A percentile compares a stretch with the other conserved stretches of the same genome.
Conservation (phyloP, 148 eudicot species). For the Camellia granthamiana region DNA sequence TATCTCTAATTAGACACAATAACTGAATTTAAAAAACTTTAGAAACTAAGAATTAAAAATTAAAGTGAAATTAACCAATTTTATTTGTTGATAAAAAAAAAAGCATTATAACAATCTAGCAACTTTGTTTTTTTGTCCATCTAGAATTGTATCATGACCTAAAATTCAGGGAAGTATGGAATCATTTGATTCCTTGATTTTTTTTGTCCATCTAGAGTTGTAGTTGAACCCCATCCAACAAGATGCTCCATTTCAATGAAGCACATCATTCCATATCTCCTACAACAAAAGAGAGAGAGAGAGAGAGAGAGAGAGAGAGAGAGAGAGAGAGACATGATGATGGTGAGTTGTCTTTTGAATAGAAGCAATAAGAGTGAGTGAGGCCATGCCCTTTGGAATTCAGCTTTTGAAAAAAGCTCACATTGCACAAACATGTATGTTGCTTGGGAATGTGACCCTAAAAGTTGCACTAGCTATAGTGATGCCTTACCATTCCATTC, state of each 20-base stretch:
- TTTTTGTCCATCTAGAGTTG: not conserved
- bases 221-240: constrained; percentile 8
- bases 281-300: too few species aligned
- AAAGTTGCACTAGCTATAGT: not conserved
- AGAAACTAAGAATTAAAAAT: too few species aligned
- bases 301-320: constrained; percentile 9
- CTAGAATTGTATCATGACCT: not conserved
- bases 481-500: not conserved
- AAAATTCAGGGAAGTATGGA: not conserved
- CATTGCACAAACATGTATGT: constrained; percentile 13
- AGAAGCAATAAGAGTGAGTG: not conserved
- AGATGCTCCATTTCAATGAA: constrained; percentile 2
- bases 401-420: not conserved
- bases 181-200: constrained; percentile 9
- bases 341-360: not conserved
- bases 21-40: too few species aligned
- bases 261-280: constrained; percentile 11
- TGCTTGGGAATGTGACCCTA: not conserved
- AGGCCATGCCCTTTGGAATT: not conserved
- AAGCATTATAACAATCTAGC: too few species aligned
- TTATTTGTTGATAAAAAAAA: too few species aligned
- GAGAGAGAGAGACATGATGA: not conserved
- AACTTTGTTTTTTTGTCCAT: not conserved
- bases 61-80: too few species aligned
- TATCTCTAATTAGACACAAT: too few species aligned